Percentiles rank a stretch among this genome's conserved stretches.
phyloP scores from a whole-genome alignment of 2,329 filamentous ascomycete genomes.

The Diaporthe vexans region DNA sequence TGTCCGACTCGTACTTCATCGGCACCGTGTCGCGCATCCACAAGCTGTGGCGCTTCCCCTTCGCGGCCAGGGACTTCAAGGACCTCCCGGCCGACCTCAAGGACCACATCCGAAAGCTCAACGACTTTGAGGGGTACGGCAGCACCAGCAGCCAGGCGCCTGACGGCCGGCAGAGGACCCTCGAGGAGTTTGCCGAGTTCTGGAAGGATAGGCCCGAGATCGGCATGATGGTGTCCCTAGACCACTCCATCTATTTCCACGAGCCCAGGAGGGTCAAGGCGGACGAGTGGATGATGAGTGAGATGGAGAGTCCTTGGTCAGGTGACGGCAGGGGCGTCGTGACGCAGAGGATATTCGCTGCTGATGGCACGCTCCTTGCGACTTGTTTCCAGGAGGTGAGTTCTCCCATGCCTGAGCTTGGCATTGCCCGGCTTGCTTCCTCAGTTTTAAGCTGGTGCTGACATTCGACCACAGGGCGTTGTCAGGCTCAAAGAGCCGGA shows the following conservation, averaged over 20 bases:
- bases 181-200: slow-evolving; percentile 61
- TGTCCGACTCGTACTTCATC: slow-evolving; percentile 94
- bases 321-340: slow-evolving; percentile 84
- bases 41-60: slow-evolving; percentile 80
- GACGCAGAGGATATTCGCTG: slow-evolving; percentile 79
- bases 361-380: slow-evolving; percentile 80
- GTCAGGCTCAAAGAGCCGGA: slow-evolving; percentile 38
- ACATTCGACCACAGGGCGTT: slow-evolving; percentile 24
- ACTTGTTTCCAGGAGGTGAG: slow-evolving; percentile 84
- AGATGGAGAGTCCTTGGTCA: slow-evolving; percentile 86
- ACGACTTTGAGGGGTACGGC: slow-evolving; percentile 57
- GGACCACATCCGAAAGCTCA: slow-evolving; percentile 54
- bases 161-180: slow-evolving; percentile 47
- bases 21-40: slow-evolving; percentile 88
- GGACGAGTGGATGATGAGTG: slow-evolving; percentile 83
- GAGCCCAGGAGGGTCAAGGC: slow-evolving; percentile 70
- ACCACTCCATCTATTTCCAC: slow-evolving; percentile 81
- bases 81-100: slow-evolving; percentile 58
- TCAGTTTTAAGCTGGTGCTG: not conserved
- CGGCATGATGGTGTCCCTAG: slow-evolving; percentile 88
- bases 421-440: not conserved
- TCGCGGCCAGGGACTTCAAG: slow-evolving; percentile 67
- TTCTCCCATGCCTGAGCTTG: slow-evolving; percentile 17
- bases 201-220: slow-evolving; percentile 67
- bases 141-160: not conserved